These are phyloP conservation scores for Tulasnella sp. DNA, from an alignment of 768 basidiomycete species.

Conservation along the genomic window DNA sequence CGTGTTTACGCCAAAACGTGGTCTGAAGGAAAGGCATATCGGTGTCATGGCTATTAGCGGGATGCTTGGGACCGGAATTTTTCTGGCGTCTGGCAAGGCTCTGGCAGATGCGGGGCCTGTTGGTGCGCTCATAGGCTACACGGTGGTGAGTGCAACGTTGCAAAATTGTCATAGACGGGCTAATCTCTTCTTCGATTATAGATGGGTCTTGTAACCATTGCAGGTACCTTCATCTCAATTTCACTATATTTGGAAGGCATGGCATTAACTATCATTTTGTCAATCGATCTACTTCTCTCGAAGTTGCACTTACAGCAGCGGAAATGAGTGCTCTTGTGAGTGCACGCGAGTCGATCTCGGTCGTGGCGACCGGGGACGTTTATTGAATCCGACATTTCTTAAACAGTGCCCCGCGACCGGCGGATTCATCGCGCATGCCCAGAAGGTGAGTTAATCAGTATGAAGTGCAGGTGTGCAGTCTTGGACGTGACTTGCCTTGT, in stretches of 20 bases:
- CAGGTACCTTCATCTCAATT: neutral
- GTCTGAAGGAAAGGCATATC: slow-evolving; percentile 10
- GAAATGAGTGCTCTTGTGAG: slow-evolving; percentile 13
- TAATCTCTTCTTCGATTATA: neutral
- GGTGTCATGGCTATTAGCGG: slow-evolving; percentile 9
- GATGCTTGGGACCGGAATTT: slow-evolving; percentile 15
- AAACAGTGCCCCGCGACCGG: slow-evolving; percentile 8
- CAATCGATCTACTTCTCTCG: neutral
- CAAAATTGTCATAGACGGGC: neutral
- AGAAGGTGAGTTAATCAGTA: slow-evolving; percentile 3
- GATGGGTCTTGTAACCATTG: slow-evolving; percentile 10
- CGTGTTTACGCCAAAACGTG: neutral
- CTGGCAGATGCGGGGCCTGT: slow-evolving; percentile 14
- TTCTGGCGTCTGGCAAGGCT: slow-evolving; percentile 7
- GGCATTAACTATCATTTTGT: neutral
- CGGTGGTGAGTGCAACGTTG: neutral
- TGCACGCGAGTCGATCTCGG: neutral
- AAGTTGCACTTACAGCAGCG: slow-evolving; percentile 10
- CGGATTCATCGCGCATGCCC: slow-evolving; percentile 11
- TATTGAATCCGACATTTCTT: neutral
- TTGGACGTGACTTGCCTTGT: neutral
- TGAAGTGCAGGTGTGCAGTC: neutral
- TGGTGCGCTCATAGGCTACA: slow-evolving; percentile 8
- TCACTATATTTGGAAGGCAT: neutral
- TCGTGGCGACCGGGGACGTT: neutral